Conservation (phyloP, 1,284 basidiomycete species). For the Irpex rosettiformis region DNA sequence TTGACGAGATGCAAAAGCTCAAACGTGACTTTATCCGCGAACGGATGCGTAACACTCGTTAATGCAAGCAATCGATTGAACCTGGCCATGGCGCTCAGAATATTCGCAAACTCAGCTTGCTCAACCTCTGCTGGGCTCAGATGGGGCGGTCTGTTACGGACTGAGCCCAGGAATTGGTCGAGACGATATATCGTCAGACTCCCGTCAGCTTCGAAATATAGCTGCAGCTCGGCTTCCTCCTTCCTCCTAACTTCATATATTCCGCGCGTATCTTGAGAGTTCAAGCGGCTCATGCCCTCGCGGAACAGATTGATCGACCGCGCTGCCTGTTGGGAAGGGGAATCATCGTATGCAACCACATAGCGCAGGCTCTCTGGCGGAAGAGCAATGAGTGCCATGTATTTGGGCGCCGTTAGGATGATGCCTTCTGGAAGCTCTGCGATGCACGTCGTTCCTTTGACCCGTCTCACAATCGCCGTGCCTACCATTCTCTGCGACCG, state of each 20-base stretch:
- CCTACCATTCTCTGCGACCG: slow-evolving; percentile 3
- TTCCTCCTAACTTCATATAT: not conserved
- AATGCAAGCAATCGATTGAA: slow-evolving; percentile 13
- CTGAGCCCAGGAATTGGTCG: slow-evolving; percentile 1
- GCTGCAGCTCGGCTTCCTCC: slow-evolving; percentile 5
- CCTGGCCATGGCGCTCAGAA: slow-evolving; percentile 8
- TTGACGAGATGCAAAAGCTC: slow-evolving; percentile 5
- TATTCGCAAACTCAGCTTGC: slow-evolving; percentile 4
- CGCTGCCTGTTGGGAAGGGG: not conserved
- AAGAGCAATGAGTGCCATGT: slow-evolving; percentile 5
- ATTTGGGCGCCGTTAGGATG: not conserved
- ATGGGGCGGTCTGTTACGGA: not conserved
- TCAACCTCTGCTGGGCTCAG: slow-evolving; percentile 3
- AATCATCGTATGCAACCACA: not conserved
- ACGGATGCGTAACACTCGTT: slow-evolving; percentile 5
- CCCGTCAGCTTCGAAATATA: slow-evolving; percentile 7
- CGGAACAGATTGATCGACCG: not conserved
- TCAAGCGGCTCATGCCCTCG: not conserved
- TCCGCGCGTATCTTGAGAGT: not conserved
- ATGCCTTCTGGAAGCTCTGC: slow-evolving; percentile 6
- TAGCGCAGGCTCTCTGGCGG: slow-evolving; percentile 4
- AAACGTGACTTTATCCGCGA: slow-evolving; percentile 4
- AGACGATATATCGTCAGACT: slow-evolving; percentile 6
- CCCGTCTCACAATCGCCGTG: slow-evolving; percentile 5
- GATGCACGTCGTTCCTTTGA: slow-evolving; percentile 4